Percentiles rank a stretch among this genome's conserved stretches.
Conservation (phyloP, 169 alveolate genomes). For the Plasmodium coatneyi region DNA sequence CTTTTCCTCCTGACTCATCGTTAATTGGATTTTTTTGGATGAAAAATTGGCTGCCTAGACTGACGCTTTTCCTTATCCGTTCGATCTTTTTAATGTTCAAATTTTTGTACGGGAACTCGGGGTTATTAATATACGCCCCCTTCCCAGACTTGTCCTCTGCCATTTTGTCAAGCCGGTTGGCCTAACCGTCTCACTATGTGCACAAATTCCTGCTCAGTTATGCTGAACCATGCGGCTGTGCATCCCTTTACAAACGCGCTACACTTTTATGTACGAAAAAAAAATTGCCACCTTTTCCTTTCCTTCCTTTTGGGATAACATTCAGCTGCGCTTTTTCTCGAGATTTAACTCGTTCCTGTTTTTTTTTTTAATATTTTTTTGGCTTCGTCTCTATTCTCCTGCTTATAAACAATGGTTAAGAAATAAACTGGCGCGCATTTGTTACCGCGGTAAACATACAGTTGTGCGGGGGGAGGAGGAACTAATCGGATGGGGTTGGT, state of each 20-base stretch:
- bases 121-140: conserved; percentile 70
- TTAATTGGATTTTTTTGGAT: background rate
- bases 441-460: background rate
- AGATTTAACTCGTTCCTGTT: background rate
- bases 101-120: conserved; percentile 73
- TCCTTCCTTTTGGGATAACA: background rate
- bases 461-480: background rate
- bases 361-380: background rate
- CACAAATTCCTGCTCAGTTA: background rate
- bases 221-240: background rate
- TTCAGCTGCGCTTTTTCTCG: background rate
- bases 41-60: conserved; percentile 5
- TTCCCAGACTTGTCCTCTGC: conserved; percentile 22
- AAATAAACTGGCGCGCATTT: background rate
- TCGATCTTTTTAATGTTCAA: conserved; percentile 61
- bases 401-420: background rate
- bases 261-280: background rate
- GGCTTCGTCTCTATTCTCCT: background rate
- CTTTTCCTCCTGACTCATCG: conserved; percentile 2
- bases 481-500: background rate
- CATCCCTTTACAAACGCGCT: background rate
- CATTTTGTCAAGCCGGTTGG: conserved; percentile 5
- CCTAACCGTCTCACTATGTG: background rate
- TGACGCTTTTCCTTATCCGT: conserved; percentile 51
- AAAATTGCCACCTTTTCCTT: background rate